A percentile compares a stretch with the other conserved stretches of the same genome.
These are phyloP conservation scores for Talaromyces sp. DNA, from an alignment of 2,329 filamentous ascomycete species.

Conservation along the genomic window DNA sequence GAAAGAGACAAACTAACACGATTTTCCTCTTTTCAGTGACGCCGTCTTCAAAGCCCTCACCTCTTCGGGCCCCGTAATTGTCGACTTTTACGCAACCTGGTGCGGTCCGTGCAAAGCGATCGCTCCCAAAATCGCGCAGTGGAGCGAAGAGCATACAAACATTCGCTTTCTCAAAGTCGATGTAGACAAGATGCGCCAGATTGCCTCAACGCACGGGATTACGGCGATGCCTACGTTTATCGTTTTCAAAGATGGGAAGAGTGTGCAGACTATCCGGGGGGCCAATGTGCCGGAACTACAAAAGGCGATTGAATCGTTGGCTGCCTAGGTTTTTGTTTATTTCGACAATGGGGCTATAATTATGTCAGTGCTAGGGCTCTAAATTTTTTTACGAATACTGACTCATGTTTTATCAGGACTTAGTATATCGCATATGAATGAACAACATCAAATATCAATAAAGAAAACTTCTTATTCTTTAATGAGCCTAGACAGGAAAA, in stretches of 20 bases:
- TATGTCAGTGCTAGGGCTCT: neutral
- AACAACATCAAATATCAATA: neutral
- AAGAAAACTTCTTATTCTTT: neutral
- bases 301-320: conserved; percentile 20
- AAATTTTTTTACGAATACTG: neutral
- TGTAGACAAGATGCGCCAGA: conserved; percentile 47
- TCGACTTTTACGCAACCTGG: conserved; percentile 75
- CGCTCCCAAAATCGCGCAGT: conserved; percentile 51
- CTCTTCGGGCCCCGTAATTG: conserved; percentile 46
- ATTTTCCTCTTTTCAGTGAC: neutral
- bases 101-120: conserved; percentile 80
- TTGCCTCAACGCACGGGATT: conserved; percentile 46
- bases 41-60: conserved; percentile 40
- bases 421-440: neutral
- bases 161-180: conserved; percentile 52
- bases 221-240: conserved; percentile 42
- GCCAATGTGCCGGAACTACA: conserved; percentile 64
- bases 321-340: neutral
- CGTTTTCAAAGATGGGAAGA: conserved; percentile 34
- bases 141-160: conserved; percentile 46
- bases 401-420: neutral
- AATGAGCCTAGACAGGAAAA: neutral
- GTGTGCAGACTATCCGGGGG: conserved; percentile 39
- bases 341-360: neutral
- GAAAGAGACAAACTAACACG: conserved; percentile 19